A percentile compares a stretch with the other conserved stretches of the same genome.
Conservation (phyloP, 179 eudicot species). For the Silene noctiflora region DNA sequence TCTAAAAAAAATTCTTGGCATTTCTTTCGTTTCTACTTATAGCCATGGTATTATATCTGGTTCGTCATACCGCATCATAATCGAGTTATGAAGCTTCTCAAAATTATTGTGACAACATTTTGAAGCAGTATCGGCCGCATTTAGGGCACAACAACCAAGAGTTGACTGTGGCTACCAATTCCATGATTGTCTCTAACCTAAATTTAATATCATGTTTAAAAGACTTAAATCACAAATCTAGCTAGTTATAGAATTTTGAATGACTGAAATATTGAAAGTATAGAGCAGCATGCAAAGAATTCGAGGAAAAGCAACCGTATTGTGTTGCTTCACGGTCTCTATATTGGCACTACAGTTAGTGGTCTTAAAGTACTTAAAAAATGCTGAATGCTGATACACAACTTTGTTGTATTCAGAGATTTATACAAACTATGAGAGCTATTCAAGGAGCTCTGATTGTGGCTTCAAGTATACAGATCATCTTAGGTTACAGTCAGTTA, state of each 20-base stretch:
- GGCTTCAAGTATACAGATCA: constrained; percentile 85
- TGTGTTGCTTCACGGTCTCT: neutral
- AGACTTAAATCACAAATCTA: neutral
- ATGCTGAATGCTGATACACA: neutral
- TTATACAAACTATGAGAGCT: constrained; percentile 94
- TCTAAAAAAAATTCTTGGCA: neutral
- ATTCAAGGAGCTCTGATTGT: constrained; percentile 94
- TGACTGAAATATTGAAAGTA: neutral
- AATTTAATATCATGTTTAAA: neutral
- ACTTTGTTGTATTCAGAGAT: constrained; percentile 51
- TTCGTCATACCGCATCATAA: no score
- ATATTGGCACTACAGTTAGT: neutral
- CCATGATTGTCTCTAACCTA: no score
- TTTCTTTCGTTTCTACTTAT: neutral
- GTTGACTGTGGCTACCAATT: no score
- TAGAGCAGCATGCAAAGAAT: neutral
- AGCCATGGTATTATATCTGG: no score
- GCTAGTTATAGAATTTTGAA: neutral
- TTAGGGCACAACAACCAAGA: no score
- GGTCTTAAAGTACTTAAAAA: neutral
- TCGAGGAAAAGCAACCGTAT: neutral
- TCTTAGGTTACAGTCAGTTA: constrained; percentile 91
- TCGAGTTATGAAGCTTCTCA: no score
- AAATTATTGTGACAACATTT: no score
- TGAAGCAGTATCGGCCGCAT: no score